phyloP scores from a whole-genome alignment of 2,329 filamentous ascomycete genomes.

The Nectriaceae sp. region DNA sequence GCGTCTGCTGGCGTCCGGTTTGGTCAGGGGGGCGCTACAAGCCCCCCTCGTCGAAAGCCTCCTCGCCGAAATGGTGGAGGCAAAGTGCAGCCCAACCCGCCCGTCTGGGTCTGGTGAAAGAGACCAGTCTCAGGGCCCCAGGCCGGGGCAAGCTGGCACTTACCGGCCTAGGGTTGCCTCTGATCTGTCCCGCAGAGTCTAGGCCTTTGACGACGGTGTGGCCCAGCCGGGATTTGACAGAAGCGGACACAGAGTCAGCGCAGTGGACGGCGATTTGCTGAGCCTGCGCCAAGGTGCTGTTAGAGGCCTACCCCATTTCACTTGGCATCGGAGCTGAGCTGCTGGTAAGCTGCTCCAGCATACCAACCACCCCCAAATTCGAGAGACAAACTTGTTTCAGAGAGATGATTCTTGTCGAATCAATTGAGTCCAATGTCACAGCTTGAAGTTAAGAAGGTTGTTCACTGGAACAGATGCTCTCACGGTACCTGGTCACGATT shows the following conservation, averaged over 20 bases:
- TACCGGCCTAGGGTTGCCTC: background rate
- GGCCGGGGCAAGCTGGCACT: background rate
- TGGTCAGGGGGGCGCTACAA: background rate
- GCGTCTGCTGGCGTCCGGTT: background rate
- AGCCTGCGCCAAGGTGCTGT: conserved; percentile 6
- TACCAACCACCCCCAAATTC: background rate
- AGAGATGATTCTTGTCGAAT: background rate
- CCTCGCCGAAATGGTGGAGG: background rate
- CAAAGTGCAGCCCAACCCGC: background rate
- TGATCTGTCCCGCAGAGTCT: background rate
- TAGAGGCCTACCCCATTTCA: background rate
- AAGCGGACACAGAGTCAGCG: background rate
- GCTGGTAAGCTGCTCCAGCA: background rate
- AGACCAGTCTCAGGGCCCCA: background rate
- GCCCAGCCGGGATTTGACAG: background rate
- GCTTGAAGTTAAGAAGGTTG: background rate
- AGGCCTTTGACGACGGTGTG: background rate
- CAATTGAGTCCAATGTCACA: background rate
- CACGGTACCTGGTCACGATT: no score
- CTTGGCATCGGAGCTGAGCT: conserved; percentile 1
- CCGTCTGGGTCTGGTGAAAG: background rate
- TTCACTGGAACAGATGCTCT: no score
- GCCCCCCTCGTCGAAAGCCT: background rate
- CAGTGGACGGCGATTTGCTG: conserved; percentile 8
- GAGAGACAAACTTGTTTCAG: background rate